Evolutionary conservation across 2,329 filamentous ascomycete genomes (phyloP), one percentile per base, ranked within the genome.

Genomic region (Clarireedia sp.): DNA sequence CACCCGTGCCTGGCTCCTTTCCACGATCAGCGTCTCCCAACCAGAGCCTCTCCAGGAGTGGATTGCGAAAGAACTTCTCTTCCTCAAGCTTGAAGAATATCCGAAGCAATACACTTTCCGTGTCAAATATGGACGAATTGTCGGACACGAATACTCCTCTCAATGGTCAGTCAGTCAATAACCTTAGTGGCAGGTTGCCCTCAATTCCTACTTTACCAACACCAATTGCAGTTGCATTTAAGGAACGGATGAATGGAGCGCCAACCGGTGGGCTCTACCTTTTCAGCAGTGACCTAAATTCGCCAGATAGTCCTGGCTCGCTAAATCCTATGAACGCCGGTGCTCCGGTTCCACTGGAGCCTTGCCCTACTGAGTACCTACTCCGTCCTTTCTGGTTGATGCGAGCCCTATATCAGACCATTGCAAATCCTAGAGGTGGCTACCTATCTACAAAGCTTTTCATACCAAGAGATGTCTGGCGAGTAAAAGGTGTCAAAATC

Each of bases 341-440:
- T 61, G 80, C 83, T 1, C 91, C 91, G 12, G 79, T 86, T 21
- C 82, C 90, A 0, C 78, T 99, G 5, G 94, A 99, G 67, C 88
- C 94, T 3, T 99, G 95, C 68, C 94, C 94, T 1, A 89, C 87
- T 37, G 90, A 95, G 41, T 85, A 86, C 57, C 79, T 96, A 65
- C 78, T 97, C n/a, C 85, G 94, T 19, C 95, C 94, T 2, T 99
- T 96, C 71, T 99, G 94, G 94, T 77, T 99, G 45, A 96, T 99
- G 89, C 85, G 94, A 54, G 91, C 88, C 59, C 78, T 99, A 24
- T 95, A 94, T 68, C 90, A 96, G 69, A 96, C 91, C 0, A 82
- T 99, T 45, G 87, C 86, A 17, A 92, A 99, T 66, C 90, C 92
- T 2, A 84, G 90, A 23, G 94, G 94, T 38, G 94, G 91, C 16